Evolutionary conservation across 2,329 filamentous ascomycete genomes (phyloP).

Genomic region (Fulvia fulva): DNA sequence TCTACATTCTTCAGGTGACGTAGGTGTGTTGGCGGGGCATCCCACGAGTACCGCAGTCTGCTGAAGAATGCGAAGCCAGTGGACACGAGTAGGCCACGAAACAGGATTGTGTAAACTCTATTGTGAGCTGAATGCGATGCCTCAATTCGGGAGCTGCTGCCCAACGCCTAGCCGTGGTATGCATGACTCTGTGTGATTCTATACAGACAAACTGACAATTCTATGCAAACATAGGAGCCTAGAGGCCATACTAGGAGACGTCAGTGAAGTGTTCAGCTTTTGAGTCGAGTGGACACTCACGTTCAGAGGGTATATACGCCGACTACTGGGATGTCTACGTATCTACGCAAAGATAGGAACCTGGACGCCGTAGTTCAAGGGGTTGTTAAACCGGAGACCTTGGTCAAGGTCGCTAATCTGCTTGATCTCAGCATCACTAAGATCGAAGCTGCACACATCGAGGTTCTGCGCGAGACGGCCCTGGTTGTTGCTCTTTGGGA

Average conservation of each 20-base stretch:
- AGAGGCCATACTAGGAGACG: conserved; percentile 11
- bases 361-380: no score
- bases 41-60: background rate
- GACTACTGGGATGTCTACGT: no score
- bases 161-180: background rate
- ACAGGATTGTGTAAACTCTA: background rate
- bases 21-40: background rate
- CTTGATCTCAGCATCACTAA: conserved; percentile 63
- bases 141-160: background rate
- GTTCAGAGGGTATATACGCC: no score
- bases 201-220: background rate
- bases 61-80: background rate
- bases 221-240: conserved; percentile 12
- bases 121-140: background rate
- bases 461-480: conserved; percentile 61
- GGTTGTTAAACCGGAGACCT: conserved; percentile 72
- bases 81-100: background rate
- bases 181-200: background rate
- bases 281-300: conserved; percentile 44
- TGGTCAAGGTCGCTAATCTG: conserved; percentile 63
- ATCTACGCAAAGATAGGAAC: no score
- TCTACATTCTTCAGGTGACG: background rate
- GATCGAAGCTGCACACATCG: conserved; percentile 61
- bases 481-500: conserved; percentile 69
- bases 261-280: conserved; percentile 25